Base-by-base conservation (phyloP, 2,329 filamentous ascomycete genomes). In the Hirsutella minnesotensis region DNA sequence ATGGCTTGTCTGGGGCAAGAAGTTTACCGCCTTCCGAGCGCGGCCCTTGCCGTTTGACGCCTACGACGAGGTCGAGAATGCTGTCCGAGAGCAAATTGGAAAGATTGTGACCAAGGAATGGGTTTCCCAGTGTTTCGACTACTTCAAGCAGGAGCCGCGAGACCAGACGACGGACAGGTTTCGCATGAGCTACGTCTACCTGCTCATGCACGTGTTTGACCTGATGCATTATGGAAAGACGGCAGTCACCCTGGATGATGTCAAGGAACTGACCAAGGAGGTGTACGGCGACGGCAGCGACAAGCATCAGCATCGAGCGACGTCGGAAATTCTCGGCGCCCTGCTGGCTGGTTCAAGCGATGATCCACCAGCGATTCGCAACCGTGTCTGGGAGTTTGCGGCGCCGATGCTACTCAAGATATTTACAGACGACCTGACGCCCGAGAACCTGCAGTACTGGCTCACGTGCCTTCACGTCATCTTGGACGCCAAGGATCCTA, bases 261-360 rank as follows among this genome's bases (percentile, higher is more conserved):
- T 98, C 59, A 83, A 90, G 56, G 81, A 89, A 52, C 71, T 95
- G 46, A 78, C 85, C 5, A 69, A 75, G 45, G 76, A 78, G 2
- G 79, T 94, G 1, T 96, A 87, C 55, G 90, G 82, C 13, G 90
- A 98, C 60, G 92, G 94, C 9, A 92, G 81, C 53, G 92, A 98
- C 59, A 95, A 95, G 63, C 92, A 98, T 60, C 90, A 98, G 59
- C 92, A 98, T 60, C 85, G 92, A 41, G 92, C 92, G 15, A 95
- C 92, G 2, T 79, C 92, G 0, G 92, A 98, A 63, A 95, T 98
- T 44, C 68, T 98, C 40, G 88, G 86, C 13, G 89, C 86, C 4
- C 64, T 98, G 53, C 70, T 98, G 21, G 79, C 81, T 15, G 86
- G 86, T 30, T 86, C 87, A 15, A 76, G 81, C 39, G 89, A 95